These are phyloP conservation scores for Sporodiniella umbellata DNA, from an alignment of 371 early-diverging fungal species.

Conservation along the genomic window DNA sequence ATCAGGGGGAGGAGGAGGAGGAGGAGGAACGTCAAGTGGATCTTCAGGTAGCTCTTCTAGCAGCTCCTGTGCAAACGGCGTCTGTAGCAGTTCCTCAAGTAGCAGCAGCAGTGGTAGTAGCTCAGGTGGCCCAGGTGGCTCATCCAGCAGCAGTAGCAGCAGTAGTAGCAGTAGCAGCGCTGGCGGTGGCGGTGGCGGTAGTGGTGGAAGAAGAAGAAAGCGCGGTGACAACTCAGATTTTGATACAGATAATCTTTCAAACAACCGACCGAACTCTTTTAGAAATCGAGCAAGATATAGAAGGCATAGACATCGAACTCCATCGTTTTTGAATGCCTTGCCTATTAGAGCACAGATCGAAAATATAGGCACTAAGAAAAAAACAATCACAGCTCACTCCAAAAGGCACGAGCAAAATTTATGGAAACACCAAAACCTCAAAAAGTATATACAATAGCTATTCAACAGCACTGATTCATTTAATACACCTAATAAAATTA, in stretches of 20 bases:
- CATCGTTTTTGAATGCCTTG: not conserved
- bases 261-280: not conserved
- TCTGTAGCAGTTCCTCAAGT: not conserved
- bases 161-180: not conserved
- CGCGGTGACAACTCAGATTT: not conserved
- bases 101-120: not conserved
- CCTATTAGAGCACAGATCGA: not conserved
- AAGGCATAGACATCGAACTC: not conserved
- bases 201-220: not conserved
- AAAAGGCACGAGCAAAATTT: not conserved
- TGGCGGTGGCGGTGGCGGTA: not conserved
- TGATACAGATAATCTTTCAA: not conserved
- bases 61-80: not conserved
- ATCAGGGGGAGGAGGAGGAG: too few species aligned
- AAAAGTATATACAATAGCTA: too few species aligned
- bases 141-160: not conserved
- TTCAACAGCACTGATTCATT: too few species aligned
- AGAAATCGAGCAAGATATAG: not conserved
- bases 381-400: not conserved
- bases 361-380: not conserved
- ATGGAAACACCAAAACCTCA: too few species aligned
- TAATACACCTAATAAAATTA: too few species aligned
- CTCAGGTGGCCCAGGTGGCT: not conserved
- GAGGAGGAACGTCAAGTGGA: not conserved
- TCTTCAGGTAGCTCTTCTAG: not conserved